These are phyloP conservation scores for Neopestalotiopsis sp. DNA, from an alignment of 2,329 filamentous ascomycete species.

Conservation along the genomic window DNA sequence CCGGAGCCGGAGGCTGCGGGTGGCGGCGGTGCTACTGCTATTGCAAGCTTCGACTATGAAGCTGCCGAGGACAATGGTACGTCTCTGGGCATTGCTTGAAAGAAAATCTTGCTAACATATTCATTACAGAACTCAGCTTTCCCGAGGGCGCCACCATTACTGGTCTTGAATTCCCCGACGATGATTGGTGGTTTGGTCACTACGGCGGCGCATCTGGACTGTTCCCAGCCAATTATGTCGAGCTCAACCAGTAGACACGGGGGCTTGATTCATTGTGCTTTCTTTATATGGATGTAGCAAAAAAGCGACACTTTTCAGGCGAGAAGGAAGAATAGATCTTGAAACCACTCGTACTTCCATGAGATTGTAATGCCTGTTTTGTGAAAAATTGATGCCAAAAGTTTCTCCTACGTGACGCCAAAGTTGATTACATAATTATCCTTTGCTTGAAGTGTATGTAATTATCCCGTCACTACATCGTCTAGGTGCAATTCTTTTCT, in stretches of 20 bases:
- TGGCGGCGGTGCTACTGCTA: conserved; percentile 71
- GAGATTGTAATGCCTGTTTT: too few relatives aligned
- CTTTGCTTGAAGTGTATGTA: too few relatives aligned
- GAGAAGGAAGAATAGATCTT: background rate
- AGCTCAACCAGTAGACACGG: conserved; percentile 50
- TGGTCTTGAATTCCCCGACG: conserved; percentile 91
- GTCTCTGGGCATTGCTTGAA: conserved; percentile 26
- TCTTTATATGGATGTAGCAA: background rate
- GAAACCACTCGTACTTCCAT: background rate
- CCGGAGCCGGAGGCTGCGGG: conserved; percentile 42
- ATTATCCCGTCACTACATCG: too few relatives aligned
- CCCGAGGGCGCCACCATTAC: conserved; percentile 85
- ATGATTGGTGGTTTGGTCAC: conserved; percentile 97
- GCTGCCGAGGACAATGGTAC: conserved; percentile 90
- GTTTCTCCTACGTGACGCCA: too few relatives aligned
- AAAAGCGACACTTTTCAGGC: background rate
- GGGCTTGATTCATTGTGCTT: background rate
- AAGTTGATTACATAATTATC: too few relatives aligned
- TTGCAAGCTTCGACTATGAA: conserved; percentile 93
- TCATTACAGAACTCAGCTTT: conserved; percentile 70
- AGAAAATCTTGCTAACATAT: conserved; percentile 45
- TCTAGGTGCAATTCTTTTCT: too few relatives aligned
- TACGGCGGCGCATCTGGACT: conserved; percentile 81
- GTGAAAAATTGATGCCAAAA: too few relatives aligned
- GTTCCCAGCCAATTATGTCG: conserved; percentile 79